phyloP scores from a whole-genome alignment of 2,329 filamentous ascomycete genomes.

The Chrysosporium queenslandicum region DNA sequence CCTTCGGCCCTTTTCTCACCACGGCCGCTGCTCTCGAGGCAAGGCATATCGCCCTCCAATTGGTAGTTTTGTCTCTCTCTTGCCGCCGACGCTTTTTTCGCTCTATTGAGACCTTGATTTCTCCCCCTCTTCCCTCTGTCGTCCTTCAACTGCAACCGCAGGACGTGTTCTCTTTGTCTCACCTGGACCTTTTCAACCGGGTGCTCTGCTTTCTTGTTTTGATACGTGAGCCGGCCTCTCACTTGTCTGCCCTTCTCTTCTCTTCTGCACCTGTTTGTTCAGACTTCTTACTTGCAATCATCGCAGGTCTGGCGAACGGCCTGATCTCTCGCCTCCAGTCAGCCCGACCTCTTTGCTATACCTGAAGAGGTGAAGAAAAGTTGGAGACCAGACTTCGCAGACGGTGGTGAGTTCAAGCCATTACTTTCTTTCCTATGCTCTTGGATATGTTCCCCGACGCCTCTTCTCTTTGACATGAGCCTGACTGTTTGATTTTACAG shows the following conservation, averaged over 20 bases:
- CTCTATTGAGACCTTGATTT: neutral
- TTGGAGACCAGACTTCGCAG: neutral
- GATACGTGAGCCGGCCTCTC: constrained; percentile 9
- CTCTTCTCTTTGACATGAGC: neutral
- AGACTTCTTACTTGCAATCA: neutral
- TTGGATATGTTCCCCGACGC: no score
- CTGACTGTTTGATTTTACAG: neutral
- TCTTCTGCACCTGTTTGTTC: neutral
- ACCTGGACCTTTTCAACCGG: neutral
- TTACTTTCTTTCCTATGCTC: no score
- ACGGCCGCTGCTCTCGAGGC: neutral
- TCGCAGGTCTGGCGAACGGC: neutral
- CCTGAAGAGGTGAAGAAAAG: neutral
- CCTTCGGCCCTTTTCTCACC: neutral
- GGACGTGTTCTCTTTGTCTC: constrained; percentile 1
- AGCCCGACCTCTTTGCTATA: neutral
- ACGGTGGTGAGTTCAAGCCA: neutral
- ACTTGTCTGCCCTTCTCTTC: neutral
- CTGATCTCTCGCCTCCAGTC: neutral
- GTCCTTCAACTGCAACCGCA: neutral
- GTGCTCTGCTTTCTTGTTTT: constrained; percentile 2
- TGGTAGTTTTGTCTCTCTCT: neutral
- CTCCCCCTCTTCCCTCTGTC: neutral
- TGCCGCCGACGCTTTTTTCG: constrained; percentile 1
- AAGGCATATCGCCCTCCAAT: neutral